Conservation (phyloP, 345 rosid genomes). For the Orychophragmus violaceus region DNA sequence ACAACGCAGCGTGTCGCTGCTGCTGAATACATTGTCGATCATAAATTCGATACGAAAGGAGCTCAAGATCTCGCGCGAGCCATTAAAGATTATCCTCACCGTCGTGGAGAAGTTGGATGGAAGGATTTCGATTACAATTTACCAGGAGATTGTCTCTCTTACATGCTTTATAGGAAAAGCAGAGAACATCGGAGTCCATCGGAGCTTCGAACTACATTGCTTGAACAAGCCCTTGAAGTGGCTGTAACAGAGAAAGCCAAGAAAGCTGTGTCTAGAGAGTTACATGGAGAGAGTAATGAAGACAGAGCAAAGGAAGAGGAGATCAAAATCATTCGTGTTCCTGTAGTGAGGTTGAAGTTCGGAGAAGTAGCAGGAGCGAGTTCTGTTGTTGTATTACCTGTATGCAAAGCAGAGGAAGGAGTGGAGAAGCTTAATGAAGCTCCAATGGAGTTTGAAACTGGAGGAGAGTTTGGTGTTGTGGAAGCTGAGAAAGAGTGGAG, state of each 20-base stretch:
- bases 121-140: conserved; percentile 47
- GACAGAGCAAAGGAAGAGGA: conserved; percentile 27
- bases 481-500: conserved; percentile 79
- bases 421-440: conserved; percentile 53
- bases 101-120: conserved; percentile 58
- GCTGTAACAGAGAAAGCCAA: conserved; percentile 68
- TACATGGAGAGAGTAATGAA: conserved; percentile 34
- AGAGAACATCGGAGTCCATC: conserved; percentile 55
- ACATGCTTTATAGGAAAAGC: conserved; percentile 66
- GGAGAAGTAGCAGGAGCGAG: conserved; percentile 91
- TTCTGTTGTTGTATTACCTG: conserved; percentile 62
- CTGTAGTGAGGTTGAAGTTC: conserved; percentile 59
- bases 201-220: conserved; percentile 37
- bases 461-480: conserved; percentile 75
- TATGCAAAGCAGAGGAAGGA: conserved; percentile 52
- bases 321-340: conserved; percentile 38
- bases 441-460: conserved; percentile 45
- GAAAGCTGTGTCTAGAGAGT: conserved; percentile 35
- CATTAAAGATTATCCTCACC: conserved; percentile 76
- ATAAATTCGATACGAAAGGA: conserved; percentile 42
- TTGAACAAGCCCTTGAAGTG: conserved; percentile 53
- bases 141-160: conserved; percentile 80
- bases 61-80: conserved; percentile 73
- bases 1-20: conserved; percentile 54
- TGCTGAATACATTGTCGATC: conserved; percentile 42